Base-by-base conservation (phyloP, 75 land plant genomes). In the Gnetum montanum region DNA sequence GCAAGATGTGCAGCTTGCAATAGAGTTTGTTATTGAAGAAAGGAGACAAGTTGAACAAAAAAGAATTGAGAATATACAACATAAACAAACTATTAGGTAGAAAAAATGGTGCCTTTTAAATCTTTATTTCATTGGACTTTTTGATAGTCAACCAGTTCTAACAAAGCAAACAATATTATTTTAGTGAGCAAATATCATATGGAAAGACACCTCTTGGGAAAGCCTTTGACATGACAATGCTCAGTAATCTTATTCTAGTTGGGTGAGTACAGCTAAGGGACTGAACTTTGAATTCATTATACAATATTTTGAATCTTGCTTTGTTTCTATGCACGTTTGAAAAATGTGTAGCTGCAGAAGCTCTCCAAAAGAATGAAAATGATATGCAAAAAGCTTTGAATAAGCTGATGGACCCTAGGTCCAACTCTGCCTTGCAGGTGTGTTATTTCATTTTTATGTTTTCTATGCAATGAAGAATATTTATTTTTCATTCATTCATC, bases 321-420 rank as follows among this genome's bases (percentile, higher is more conserved):
- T 62, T 57, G 55, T 8, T 33, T 35, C 46, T 28, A 46, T 28
- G 49, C n/a, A 88, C 90, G 52, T 84, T 67, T 78, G 90, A 82
- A 46, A 83, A 43, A 51, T 57, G 34, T 6, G 60, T 94, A 27
- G 96, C 73, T 65, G 96, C 96, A 20, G n/a, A n/a, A n/a, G 96
- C 98, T 22, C 84, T 94, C 30, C 77, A 81, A 44, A 76, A 84
- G 59, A 90, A 75, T 73, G 98, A 90, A 58, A 94, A 94, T 71
- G 83, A 89, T 60, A 49, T 38, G 8, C 71, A 83, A 15, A 48
- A 62, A 52, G 90, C 98, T 16, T 62, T 94, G 72, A 96, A 94
- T 61, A 70, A 77, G 22, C 59, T 94, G 57, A 75, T 79, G 45
- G 72, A 90, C 64, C 82, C 96, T 36, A 73, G 75, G 26, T 57